Percentiles rank a stretch among this genome's conserved stretches.
Evolutionary conservation across 768 basidiomycete species (phyloP).

Genomic region (Termitomyces titanicus): DNA sequence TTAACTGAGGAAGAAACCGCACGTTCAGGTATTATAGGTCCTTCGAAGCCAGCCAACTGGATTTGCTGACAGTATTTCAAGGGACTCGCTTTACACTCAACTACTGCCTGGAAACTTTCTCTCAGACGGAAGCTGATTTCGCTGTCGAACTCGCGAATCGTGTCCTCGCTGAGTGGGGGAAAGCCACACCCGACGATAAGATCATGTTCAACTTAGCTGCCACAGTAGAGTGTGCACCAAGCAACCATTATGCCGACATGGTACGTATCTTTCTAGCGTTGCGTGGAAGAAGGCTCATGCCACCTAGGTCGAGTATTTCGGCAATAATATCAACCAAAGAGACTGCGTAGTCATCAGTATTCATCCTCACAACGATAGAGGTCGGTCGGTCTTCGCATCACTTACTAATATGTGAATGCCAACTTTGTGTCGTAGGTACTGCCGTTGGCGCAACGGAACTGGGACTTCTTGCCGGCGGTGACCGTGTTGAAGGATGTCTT

Average conservation of each 20-base stretch:
- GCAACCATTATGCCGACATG: slow-evolving; percentile 84
- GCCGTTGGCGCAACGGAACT: slow-evolving; percentile 80
- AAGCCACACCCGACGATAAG: slow-evolving; percentile 54
- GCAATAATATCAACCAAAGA: slow-evolving; percentile 64
- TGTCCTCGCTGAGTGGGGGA: slow-evolving; percentile 71
- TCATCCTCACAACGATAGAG: slow-evolving; percentile 84
- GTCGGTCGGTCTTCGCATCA: slow-evolving; percentile 39
- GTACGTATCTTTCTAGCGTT: slow-evolving; percentile 27
- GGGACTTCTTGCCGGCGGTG: slow-evolving; percentile 72
- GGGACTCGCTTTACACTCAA: slow-evolving; percentile 71
- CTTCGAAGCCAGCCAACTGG: neutral
- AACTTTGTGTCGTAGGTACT: slow-evolving; percentile 42
- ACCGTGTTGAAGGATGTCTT: slow-evolving; percentile 81
- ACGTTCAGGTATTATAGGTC: slow-evolving; percentile 43
- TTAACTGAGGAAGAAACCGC: slow-evolving; percentile 64
- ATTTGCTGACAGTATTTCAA: slow-evolving; percentile 1
- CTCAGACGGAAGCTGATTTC: slow-evolving; percentile 81
- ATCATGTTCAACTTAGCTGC: slow-evolving; percentile 86
- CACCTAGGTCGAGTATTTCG: slow-evolving; percentile 73
- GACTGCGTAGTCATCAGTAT: slow-evolving; percentile 69
- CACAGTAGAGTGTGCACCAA: slow-evolving; percentile 80
- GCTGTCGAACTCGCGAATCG: slow-evolving; percentile 73
- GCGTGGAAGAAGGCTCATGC: neutral
- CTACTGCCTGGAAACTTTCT: slow-evolving; percentile 85
- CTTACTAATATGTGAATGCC: neutral